Evolutionary conservation across 805 yeast species (phyloP).

Genomic region (Candida jianshihensis): DNA sequence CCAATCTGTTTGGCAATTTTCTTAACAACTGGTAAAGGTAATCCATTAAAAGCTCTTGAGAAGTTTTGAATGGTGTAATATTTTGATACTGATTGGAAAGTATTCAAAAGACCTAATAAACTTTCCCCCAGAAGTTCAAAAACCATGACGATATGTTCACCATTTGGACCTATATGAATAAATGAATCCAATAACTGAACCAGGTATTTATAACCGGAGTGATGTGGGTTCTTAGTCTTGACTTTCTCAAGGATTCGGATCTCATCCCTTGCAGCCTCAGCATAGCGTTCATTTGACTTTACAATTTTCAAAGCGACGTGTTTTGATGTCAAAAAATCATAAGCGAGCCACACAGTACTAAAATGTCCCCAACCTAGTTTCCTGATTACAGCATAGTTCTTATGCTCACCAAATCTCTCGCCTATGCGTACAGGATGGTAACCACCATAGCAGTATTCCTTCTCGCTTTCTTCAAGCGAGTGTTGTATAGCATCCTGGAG

Average conservation of each 20-base stretch:
- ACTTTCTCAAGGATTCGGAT: constrained; percentile 38
- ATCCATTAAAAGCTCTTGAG: constrained; percentile 41
- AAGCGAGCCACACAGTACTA: constrained; percentile 65
- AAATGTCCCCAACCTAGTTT: constrained; percentile 71
- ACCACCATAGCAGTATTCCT: constrained; percentile 54
- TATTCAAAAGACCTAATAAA: constrained; percentile 41
- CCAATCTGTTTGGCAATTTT: constrained; percentile 51
- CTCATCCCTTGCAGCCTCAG: constrained; percentile 63
- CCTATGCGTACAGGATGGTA: constrained; percentile 57
- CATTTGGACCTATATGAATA: constrained; percentile 52
- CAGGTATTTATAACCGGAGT: constrained; percentile 46
- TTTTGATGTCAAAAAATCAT: constrained; percentile 27
- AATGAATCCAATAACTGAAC: constrained; percentile 51
- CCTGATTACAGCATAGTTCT: constrained; percentile 41
- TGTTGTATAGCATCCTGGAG: background rate
- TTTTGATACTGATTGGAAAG: constrained; percentile 23
- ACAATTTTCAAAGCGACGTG: constrained; percentile 63
- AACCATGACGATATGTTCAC: constrained; percentile 59
- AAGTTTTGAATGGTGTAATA: constrained; percentile 10
- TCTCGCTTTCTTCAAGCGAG: constrained; percentile 39
- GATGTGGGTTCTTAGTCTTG: constrained; percentile 26
- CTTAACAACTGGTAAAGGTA: constrained; percentile 47
- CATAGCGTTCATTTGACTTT: constrained; percentile 43
- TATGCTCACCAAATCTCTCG: constrained; percentile 41
- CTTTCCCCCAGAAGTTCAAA: constrained; percentile 61